Evolutionary conservation across 202 grass and related monocot genomes (phyloP).

Genomic region (Tripidium arundinaceum): DNA sequence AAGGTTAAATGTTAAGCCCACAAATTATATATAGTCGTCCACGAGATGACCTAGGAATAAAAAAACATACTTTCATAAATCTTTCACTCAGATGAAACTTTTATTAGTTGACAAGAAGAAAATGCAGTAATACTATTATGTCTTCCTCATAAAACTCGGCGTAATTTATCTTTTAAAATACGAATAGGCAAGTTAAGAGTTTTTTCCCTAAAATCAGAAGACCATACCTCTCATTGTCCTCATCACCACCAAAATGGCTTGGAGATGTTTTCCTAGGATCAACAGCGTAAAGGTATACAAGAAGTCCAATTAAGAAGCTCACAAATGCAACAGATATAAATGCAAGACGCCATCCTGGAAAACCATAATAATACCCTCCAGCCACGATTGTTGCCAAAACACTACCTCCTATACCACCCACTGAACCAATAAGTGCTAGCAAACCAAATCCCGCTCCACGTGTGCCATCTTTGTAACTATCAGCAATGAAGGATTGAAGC

Average conservation of each 20-base stretch:
- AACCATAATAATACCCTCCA: constrained; percentile 56
- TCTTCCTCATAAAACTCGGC: background rate
- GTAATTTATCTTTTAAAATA: background rate
- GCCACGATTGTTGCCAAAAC: constrained; percentile 86
- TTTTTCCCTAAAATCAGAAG: background rate
- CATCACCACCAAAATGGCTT: constrained; percentile 26
- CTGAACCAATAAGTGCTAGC: constrained; percentile 64
- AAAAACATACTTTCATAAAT: background rate
- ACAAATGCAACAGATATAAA: constrained; percentile 72
- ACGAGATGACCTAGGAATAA: background rate
- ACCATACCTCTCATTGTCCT: constrained; percentile 55
- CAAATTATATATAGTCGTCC: background rate
- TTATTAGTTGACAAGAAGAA: background rate
- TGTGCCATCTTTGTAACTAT: constrained; percentile 85
- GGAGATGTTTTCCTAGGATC: constrained; percentile 61
- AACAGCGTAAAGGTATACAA: constrained; percentile 71
- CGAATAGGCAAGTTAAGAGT: background rate
- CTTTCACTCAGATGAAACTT: background rate
- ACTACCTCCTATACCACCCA: constrained; percentile 93
- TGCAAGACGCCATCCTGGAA: constrained; percentile 79
- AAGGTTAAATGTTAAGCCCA: too few relatives aligned
- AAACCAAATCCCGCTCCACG: constrained; percentile 80
- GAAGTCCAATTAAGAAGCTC: constrained; percentile 82
- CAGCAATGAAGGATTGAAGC: constrained; percentile 88
- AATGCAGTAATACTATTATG: background rate